These are phyloP conservation scores for Aspergillus baeticus DNA, from an alignment of 495 filamentous ascomycete genomes.

Conservation along the genomic window DNA sequence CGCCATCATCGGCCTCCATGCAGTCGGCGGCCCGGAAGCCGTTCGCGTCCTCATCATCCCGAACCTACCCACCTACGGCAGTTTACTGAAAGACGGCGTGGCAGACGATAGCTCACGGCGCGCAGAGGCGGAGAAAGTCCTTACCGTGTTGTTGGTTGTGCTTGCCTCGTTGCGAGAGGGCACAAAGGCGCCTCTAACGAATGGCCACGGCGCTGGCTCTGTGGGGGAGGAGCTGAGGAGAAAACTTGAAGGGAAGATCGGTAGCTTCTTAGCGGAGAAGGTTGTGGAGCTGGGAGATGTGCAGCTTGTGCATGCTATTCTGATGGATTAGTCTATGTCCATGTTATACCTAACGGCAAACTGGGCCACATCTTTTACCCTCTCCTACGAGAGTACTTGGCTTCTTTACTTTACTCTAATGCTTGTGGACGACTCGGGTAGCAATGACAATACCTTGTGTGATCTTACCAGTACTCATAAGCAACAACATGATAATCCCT, in stretches of 20 bases:
- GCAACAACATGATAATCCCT: no score
- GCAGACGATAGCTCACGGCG: slow-evolving; percentile 50
- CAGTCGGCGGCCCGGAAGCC: slow-evolving; percentile 73
- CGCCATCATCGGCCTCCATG: slow-evolving; percentile 72
- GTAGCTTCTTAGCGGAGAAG: slow-evolving; percentile 51
- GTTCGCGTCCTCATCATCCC: slow-evolving; percentile 79
- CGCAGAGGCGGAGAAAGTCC: slow-evolving; percentile 61
- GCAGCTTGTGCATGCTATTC: slow-evolving; percentile 36
- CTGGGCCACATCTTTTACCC: no score
- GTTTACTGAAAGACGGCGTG: slow-evolving; percentile 65
- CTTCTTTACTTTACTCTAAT: neutral
- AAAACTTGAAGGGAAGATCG: slow-evolving; percentile 58
- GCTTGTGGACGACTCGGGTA: neutral
- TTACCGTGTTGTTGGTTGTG: slow-evolving; percentile 60
- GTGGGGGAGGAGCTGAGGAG: slow-evolving; percentile 54
- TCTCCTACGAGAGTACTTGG: no score
- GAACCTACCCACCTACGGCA: slow-evolving; percentile 76
- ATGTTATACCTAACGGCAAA: slow-evolving; percentile 1
- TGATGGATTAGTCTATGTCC: slow-evolving; percentile 13
- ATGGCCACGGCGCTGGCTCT: slow-evolving; percentile 38
- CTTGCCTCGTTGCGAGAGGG: slow-evolving; percentile 48
- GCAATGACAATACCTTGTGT: neutral
- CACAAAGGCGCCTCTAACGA: slow-evolving; percentile 29
- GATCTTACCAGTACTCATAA: no score
- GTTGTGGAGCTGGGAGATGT: slow-evolving; percentile 52